Base-by-base conservation (phyloP, 805 yeast species). In the Metschnikowia continentalis region DNA sequence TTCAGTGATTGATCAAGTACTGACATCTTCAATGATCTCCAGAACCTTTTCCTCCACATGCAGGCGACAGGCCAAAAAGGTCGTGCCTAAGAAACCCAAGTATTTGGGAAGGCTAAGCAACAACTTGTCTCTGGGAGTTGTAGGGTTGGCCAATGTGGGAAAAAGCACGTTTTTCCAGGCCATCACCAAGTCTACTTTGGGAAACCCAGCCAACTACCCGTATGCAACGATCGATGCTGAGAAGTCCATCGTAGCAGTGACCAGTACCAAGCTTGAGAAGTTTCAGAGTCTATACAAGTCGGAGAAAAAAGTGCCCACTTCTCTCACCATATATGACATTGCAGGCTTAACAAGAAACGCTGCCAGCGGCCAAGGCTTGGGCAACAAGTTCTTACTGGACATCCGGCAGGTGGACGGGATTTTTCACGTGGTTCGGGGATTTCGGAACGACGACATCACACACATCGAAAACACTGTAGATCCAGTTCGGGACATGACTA, bases 281-380 rank as follows among this genome's bases (percentile, higher is more conserved):
- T 79, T 94, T 48, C 79, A 81, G 62, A 80, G 80, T 47, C 72
- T 86, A 63, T 94, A 90, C 79, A 79, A 81, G 53, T 92, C 97
- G 54, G 87, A 89, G 63, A 80, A 87, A 61, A 83, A 83, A 67
- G 90, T 92, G 53, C 97, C 97, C 53, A 97, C 98, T 15, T 85
- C 79, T 67, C 83, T 92, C 71, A 92, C 97, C 52, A 83, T 94
- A 52, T 90, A 88, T 66, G 99, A 94, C 75, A 94, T 94, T 72
- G 99, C 99, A 53, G 99, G 99, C 71, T 79, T 94, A 68, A 92
- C 98, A 58, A 89, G 89, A 74, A 97, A 97, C 74, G 97, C 98
- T 36, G 83, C 90, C 54, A 86, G 88, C 49, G 98, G 98, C 71
- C 97, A 90, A 74, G 99, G 99, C 69, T 82, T 94, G 59, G 99